Percentiles rank a stretch among this genome's conserved stretches.
phyloP scores from a whole-genome alignment of 345 rosid species.

The Rhizophora mangle region DNA sequence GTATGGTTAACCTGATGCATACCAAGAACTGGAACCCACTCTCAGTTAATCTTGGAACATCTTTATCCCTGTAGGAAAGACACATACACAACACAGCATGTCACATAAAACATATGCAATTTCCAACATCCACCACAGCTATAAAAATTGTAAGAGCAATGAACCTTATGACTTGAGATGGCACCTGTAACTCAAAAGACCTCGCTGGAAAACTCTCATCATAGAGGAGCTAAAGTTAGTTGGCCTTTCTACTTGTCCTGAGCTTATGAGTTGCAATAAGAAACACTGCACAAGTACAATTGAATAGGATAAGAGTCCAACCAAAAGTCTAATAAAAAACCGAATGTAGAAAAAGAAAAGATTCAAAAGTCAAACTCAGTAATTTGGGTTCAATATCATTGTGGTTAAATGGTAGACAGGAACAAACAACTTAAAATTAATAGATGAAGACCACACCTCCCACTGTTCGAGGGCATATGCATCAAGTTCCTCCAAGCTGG shows the following conservation, averaged over 20 bases:
- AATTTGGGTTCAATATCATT: background rate
- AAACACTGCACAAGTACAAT: conserved; percentile 61
- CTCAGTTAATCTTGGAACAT: conserved; percentile 78
- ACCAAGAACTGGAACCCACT: conserved; percentile 99
- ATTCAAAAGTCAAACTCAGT: no score
- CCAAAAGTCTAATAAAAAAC: background rate
- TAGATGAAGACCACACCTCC: conserved; percentile 63
- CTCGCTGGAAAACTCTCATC: conserved; percentile 88
- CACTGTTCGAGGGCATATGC: conserved; percentile 79
- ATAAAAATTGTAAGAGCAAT: background rate
- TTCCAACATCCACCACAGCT: conserved; percentile 5
- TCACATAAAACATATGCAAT: conserved; percentile 10
- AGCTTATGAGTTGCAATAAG: conserved; percentile 84
- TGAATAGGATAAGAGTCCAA: conserved; percentile 28
- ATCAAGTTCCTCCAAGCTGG: conserved; percentile 74
- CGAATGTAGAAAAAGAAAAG: background rate
- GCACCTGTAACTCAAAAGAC: conserved; percentile 77
- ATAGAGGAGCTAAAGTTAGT: conserved; percentile 82
- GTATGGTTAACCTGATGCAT: conserved; percentile 31
- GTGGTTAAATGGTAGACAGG: conserved; percentile 6
- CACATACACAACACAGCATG: conserved; percentile 15
- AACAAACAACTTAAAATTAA: conserved; percentile 17
- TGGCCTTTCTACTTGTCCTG: conserved; percentile 63
- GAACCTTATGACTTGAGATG: conserved; percentile 13
- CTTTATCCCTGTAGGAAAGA: conserved; percentile 62